A percentile compares a stretch with the other conserved stretches of the same genome.
Conservation (phyloP, 352 stramenopile species). For the Pythium dissotocum region DNA sequence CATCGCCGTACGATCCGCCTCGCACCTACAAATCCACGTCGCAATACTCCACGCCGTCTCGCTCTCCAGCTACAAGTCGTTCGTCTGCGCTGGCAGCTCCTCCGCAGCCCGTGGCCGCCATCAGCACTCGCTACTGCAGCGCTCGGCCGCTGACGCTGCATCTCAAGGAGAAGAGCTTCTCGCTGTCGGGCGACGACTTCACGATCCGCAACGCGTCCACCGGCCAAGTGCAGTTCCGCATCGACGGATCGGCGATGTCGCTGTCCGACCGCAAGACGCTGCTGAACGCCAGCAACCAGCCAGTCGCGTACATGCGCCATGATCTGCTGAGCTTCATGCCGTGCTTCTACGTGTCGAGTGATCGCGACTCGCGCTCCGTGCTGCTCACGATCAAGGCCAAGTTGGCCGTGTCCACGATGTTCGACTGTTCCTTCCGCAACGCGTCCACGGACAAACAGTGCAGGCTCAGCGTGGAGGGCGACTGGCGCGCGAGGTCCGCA, state of each 20-base stretch:
- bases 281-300: conserved; percentile 22
- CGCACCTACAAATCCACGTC: background rate
- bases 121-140: conserved; percentile 25
- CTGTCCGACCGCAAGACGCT: conserved; percentile 31
- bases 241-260: conserved; percentile 24
- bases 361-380: conserved; percentile 7
- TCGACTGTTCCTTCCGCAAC: conserved; percentile 30
- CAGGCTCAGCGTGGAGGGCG: conserved; percentile 22
- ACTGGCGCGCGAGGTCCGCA: conserved; percentile 26
- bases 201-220: conserved; percentile 29
- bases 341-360: conserved; percentile 24
- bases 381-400: conserved; percentile 30
- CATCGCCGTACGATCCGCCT: background rate
- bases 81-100: background rate
- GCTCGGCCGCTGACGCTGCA: conserved; percentile 27
- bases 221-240: conserved; percentile 21
- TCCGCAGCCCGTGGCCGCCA: conserved; percentile 16
- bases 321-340: conserved; percentile 23
- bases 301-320: conserved; percentile 29
- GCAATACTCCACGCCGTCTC: background rate
- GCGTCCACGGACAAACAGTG: conserved; percentile 16
- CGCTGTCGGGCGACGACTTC: conserved; percentile 34
- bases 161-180: conserved; percentile 28
- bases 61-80: background rate
- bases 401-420: conserved; percentile 19